Evolutionary conservation across 768 basidiomycete genomes (phyloP).

Genomic region (Lactarius hengduanensis): DNA sequence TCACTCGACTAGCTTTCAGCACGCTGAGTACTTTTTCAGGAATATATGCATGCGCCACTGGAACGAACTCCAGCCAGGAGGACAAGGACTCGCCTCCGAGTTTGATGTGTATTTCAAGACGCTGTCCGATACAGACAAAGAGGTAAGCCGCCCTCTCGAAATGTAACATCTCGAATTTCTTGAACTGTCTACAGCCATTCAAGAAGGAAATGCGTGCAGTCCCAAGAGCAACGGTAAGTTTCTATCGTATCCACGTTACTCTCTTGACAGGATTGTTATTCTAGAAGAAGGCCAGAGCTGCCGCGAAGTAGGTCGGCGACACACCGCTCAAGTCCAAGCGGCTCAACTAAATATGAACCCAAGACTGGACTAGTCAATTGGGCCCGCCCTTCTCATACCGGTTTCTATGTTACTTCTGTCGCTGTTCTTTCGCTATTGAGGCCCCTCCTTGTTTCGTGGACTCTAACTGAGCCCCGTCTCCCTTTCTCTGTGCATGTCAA

Average conservation of each 20-base stretch:
- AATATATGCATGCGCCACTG: constrained; percentile 1
- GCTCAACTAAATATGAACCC: not conserved
- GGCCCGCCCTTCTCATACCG: not conserved
- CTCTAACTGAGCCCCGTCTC: not conserved
- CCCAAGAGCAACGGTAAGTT: not conserved
- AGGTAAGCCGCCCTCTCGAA: not conserved
- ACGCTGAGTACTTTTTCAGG: not conserved
- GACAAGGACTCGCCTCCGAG: not conserved
- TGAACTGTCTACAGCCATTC: not conserved
- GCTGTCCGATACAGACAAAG: not conserved
- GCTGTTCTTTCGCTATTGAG: not conserved
- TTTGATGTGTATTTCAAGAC: not conserved
- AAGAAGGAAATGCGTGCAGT: not conserved
- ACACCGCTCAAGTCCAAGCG: not conserved
- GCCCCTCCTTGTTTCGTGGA: not conserved
- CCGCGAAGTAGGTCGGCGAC: not conserved
- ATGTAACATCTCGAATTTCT: not conserved
- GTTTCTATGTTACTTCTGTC: not conserved
- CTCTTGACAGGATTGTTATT: not conserved
- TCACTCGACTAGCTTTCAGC: not conserved
- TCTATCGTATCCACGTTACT: not conserved
- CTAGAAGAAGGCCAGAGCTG: not conserved
- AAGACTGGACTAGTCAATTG: not conserved
- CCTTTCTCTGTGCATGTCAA: not conserved
- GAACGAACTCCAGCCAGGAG: not conserved